Percentiles rank a stretch among this genome's conserved stretches.
phyloP scores from a whole-genome alignment of 2,329 filamentous ascomycete genomes.

The Penicillium sp. region DNA sequence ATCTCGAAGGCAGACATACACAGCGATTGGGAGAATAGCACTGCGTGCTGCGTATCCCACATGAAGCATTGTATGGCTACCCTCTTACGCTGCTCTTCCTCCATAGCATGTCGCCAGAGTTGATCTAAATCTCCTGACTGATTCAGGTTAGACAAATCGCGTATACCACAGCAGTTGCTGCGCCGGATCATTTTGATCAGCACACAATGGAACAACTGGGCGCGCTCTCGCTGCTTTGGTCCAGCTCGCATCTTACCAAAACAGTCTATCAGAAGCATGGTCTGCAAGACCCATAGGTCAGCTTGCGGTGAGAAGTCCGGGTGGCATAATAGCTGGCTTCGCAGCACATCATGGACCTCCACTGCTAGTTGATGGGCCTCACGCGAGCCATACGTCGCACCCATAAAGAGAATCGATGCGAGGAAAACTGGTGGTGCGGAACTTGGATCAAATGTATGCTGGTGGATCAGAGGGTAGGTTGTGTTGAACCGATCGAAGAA shows the following conservation, averaged over 20 bases:
- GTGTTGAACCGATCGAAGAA: constrained; percentile 63
- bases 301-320: constrained; percentile 58
- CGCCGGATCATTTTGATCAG: constrained; percentile 56
- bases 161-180: constrained; percentile 52
- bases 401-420: constrained; percentile 56
- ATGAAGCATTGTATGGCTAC: constrained; percentile 62
- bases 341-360: constrained; percentile 60
- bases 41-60: constrained; percentile 65
- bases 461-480: constrained; percentile 59
- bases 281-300: constrained; percentile 60
- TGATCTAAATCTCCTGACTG: constrained; percentile 43
- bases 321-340: constrained; percentile 59
- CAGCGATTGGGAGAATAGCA: constrained; percentile 63
- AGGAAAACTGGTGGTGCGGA: constrained; percentile 54
- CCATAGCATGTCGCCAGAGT: constrained; percentile 54
- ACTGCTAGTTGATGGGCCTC: constrained; percentile 60
- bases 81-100: constrained; percentile 59
- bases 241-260: constrained; percentile 64
- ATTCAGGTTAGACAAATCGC: constrained; percentile 36
- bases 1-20: constrained; percentile 67
- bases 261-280: constrained; percentile 62
- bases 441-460: constrained; percentile 55
- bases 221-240: constrained; percentile 63
- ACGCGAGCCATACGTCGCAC: constrained; percentile 60
- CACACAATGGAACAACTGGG: constrained; percentile 58